phyloP scores from a whole-genome alignment of 441 rosid genomes.

The Populus tomentosa region DNA sequence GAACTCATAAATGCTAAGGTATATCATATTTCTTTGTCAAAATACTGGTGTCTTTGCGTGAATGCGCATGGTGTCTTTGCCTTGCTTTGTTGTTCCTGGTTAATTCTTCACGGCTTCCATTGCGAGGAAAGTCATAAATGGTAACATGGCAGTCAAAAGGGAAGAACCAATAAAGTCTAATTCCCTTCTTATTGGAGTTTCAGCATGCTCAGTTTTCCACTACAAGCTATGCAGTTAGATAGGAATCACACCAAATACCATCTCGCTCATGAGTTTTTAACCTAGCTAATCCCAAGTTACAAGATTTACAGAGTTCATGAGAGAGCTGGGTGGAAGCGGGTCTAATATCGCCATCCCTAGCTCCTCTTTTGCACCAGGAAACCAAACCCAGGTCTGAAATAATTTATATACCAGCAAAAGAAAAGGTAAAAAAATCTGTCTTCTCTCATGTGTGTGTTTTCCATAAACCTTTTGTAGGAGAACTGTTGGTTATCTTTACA shows the following conservation, averaged over 20 bases:
- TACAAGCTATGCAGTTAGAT: neutral
- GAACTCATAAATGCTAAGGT: no score
- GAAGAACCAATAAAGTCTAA: no score
- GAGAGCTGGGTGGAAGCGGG: neutral
- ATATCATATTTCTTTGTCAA: no score
- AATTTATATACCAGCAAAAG: neutral
- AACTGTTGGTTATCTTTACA: slow-evolving; percentile 37
- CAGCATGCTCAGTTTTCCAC: neutral
- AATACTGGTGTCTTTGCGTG: neutral
- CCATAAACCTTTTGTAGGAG: slow-evolving; percentile 58
- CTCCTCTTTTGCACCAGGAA: neutral
- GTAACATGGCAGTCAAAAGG: neutral
- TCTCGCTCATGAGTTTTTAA: neutral
- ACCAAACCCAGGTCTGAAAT: neutral
- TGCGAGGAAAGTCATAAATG: no score
- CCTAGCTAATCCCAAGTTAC: neutral
- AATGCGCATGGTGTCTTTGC: neutral
- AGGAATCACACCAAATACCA: neutral
- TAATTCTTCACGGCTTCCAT: no score
- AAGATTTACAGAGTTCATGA: slow-evolving; percentile 10
- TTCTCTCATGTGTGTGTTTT: slow-evolving; percentile 22
- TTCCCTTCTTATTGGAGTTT: no score
- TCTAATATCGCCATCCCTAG: slow-evolving; percentile 7
- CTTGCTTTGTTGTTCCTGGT: neutral
- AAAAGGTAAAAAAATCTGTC: neutral